Percentiles rank a stretch among this genome's conserved stretches.
Evolutionary conservation across 2,329 filamentous ascomycete species (phyloP).

Genomic region (Alternaria sp.): DNA sequence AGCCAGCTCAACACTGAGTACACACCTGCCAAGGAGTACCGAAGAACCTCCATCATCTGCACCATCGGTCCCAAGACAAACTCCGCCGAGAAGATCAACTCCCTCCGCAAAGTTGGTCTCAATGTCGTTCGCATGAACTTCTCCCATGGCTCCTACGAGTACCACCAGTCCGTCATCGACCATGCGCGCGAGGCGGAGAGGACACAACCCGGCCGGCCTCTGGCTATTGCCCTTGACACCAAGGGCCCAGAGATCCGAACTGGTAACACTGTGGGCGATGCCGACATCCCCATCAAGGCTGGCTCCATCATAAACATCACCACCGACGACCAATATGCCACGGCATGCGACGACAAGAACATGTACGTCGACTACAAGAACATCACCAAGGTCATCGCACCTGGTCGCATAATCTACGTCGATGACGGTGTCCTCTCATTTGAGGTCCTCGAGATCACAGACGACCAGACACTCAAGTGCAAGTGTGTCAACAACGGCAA

Average conservation of each 20-base stretch:
- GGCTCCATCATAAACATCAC: constrained; percentile 93
- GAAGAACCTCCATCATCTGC: constrained; percentile 97
- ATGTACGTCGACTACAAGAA: constrained; percentile 99
- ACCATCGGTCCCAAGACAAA: constrained; percentile 99
- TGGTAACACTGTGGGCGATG: constrained; percentile 73
- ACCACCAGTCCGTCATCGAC: constrained; percentile 98
- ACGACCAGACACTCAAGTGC: constrained; percentile 87
- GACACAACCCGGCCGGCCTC: constrained; percentile 77
- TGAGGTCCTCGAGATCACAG: constrained; percentile 84
- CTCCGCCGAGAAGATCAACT: constrained; percentile 95
- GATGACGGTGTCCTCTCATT: constrained; percentile 98
- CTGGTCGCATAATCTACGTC: constrained; percentile 94
- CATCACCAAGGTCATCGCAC: constrained; percentile 96
- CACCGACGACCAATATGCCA: constrained; percentile 91
- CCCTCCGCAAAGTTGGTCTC: constrained; percentile 85
- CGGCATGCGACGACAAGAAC: constrained; percentile 83
- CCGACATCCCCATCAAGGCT: constrained; percentile 79
- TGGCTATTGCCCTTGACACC: constrained; percentile 91
- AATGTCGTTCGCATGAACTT: constrained; percentile 99
- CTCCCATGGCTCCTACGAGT: constrained; percentile 91
- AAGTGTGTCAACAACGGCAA: constrained; percentile 95
- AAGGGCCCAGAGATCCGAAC: constrained; percentile 90
- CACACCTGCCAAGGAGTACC: constrained; percentile 85
- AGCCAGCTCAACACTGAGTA: constrained; percentile 87
- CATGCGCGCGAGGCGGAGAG: constrained; percentile 87